Conservation (phyloP, 345 rosid species). For the Luvunga scandens region DNA sequence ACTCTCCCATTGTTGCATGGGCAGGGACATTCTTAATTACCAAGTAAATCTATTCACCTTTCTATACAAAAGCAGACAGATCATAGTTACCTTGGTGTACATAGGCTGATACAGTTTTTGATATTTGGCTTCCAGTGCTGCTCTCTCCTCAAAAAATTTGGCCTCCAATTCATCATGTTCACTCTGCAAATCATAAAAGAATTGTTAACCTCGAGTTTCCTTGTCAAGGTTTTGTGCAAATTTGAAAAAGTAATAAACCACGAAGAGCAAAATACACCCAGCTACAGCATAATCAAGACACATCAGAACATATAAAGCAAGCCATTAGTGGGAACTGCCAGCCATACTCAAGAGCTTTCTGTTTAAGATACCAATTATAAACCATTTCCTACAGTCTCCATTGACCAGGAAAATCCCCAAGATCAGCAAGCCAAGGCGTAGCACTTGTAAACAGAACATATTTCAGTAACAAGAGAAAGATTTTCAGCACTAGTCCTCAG, state of each 20-base stretch:
- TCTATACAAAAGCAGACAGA: background rate
- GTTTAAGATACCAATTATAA: background rate
- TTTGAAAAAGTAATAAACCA: background rate
- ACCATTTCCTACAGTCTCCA: background rate
- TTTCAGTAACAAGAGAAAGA: too few relatives aligned
- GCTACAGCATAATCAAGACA: background rate
- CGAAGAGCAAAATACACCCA: background rate
- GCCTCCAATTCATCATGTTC: slow-evolving; percentile 82
- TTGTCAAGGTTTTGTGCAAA: background rate
- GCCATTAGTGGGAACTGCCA: background rate
- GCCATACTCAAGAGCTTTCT: background rate
- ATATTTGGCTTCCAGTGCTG: slow-evolving; percentile 87
- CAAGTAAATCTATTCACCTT: background rate
- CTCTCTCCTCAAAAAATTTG: slow-evolving; percentile 88
- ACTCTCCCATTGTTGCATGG: background rate
- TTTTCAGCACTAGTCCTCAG: background rate
- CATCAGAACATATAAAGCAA: background rate
- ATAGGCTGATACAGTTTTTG: slow-evolving; percentile 82
- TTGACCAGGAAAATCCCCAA: background rate
- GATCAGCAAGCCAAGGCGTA: background rate
- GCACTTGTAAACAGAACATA: too few relatives aligned
- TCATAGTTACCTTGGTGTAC: slow-evolving; percentile 70
- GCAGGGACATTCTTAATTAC: background rate
- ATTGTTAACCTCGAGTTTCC: background rate
- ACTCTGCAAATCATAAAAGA: slow-evolving; percentile 41